Evolutionary conservation across 345 rosid species (phyloP).

Genomic region (Hevea brasiliensis): DNA sequence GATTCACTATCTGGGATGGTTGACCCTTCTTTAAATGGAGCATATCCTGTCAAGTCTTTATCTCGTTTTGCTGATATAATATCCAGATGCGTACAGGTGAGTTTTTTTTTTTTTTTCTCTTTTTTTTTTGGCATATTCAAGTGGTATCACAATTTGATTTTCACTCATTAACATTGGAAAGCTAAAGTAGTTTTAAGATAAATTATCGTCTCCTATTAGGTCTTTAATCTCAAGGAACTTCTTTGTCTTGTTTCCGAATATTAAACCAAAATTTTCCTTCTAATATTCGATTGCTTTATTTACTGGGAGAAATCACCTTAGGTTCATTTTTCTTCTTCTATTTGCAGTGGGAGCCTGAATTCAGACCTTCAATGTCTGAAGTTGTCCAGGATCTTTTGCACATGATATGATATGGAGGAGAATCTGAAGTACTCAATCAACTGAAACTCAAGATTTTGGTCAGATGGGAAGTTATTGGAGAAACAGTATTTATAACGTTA

Average conservation of each 20-base stretch:
- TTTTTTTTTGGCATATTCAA: background rate
- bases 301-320: background rate
- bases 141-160: background rate
- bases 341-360: slow-evolving; percentile 79
- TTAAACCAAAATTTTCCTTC: background rate
- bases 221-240: background rate
- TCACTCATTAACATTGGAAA: background rate
- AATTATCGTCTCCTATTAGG: too few species aligned
- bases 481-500: slow-evolving; percentile 3
- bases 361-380: slow-evolving; percentile 83
- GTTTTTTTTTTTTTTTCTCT: slow-evolving; percentile 6
- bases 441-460: background rate
- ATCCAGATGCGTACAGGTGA: slow-evolving; percentile 82
- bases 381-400: slow-evolving; percentile 79
- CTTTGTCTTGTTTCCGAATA: too few species aligned
- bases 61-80: slow-evolving; percentile 96
- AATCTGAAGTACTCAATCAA: background rate
- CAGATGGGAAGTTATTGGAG: slow-evolving; percentile 4
- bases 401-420: slow-evolving; percentile 43
- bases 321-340: slow-evolving; percentile 4
- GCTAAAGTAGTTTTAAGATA: background rate
- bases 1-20: slow-evolving; percentile 85
- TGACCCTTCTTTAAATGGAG: slow-evolving; percentile 67
- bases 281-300: background rate
- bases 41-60: slow-evolving; percentile 69